Percentiles rank a stretch among this genome's conserved stretches.
Conservation (phyloP, 371 early-diverging fungal species). For the Circinella umbellata region DNA sequence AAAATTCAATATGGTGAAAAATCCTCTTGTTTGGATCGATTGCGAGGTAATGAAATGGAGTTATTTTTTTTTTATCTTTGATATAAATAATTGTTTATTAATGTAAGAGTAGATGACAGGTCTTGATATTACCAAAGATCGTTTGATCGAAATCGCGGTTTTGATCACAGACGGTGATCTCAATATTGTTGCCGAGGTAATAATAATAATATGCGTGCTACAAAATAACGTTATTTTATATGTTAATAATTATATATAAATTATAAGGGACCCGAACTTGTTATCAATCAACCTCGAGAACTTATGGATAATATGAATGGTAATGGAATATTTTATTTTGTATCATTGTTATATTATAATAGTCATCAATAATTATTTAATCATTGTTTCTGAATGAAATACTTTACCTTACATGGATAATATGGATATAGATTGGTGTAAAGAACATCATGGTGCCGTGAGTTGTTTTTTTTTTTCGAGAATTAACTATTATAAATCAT, state of each 20-base stretch:
- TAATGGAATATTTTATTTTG: slow-evolving; percentile 10
- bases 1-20: slow-evolving; percentile 33
- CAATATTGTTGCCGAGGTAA: slow-evolving; percentile 79
- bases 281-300: slow-evolving; percentile 80
- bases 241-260: background rate
- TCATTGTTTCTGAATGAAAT: background rate
- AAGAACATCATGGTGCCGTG: slow-evolving; percentile 80
- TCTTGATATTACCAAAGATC: slow-evolving; percentile 65
- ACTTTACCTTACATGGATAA: background rate
- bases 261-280: slow-evolving; percentile 72
- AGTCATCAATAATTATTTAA: no score
- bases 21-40: slow-evolving; percentile 90
- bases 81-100: background rate
- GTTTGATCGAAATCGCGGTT: slow-evolving; percentile 88
- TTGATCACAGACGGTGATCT: slow-evolving; percentile 87
- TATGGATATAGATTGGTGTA: slow-evolving; percentile 79
- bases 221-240: background rate
- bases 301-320: slow-evolving; percentile 87
- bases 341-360: no score
- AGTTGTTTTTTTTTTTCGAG: slow-evolving; percentile 12
- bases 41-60: slow-evolving; percentile 61
- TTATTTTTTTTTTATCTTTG: no score
- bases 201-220: background rate
- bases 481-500: no score
- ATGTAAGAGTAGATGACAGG: slow-evolving; percentile 64